Conservation (phyloP, 257 asterid genomes). For the Jaltomata sinuosa region DNA sequence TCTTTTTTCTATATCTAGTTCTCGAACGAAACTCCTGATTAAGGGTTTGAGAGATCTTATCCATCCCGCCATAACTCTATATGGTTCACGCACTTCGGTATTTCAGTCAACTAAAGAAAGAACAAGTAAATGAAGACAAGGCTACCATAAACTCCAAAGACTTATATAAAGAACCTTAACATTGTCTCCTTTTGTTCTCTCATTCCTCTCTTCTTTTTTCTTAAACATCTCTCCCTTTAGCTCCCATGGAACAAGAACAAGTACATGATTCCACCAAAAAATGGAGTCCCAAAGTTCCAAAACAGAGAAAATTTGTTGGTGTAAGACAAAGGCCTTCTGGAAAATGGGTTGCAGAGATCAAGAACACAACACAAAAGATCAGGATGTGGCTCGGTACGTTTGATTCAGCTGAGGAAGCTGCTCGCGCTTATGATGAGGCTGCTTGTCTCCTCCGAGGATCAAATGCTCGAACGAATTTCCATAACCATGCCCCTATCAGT, state of each 20-base stretch:
- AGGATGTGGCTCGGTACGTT: slow-evolving; percentile 88
- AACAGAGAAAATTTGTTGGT: slow-evolving; percentile 58
- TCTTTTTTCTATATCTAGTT: too few relatives aligned
- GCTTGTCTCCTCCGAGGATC: slow-evolving; percentile 81
- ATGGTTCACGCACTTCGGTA: slow-evolving; percentile 21
- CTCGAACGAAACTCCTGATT: background rate
- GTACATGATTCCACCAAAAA: background rate
- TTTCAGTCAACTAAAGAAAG: slow-evolving; percentile 35
- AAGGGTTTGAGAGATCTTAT: background rate
- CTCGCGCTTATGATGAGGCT: slow-evolving; percentile 80
- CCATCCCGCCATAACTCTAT: background rate
- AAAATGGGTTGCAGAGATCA: slow-evolving; percentile 87
- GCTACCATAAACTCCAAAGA: background rate
- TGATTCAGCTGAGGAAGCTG: slow-evolving; percentile 88
- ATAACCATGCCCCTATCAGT: slow-evolving; percentile 43
- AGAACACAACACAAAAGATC: slow-evolving; percentile 86
- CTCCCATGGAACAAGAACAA: background rate
- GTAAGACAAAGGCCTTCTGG: slow-evolving; percentile 88
- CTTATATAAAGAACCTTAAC: slow-evolving; percentile 25
- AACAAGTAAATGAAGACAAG: slow-evolving; percentile 36
- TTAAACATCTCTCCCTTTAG: background rate
- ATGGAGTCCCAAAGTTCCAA: background rate
- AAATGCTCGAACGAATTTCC: slow-evolving; percentile 65
- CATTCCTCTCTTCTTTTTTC: background rate
- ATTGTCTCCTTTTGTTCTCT: slow-evolving; percentile 15